Evolutionary conservation across 2,329 filamentous ascomycete genomes (phyloP).

Genomic region (Corynespora cassiicola): DNA sequence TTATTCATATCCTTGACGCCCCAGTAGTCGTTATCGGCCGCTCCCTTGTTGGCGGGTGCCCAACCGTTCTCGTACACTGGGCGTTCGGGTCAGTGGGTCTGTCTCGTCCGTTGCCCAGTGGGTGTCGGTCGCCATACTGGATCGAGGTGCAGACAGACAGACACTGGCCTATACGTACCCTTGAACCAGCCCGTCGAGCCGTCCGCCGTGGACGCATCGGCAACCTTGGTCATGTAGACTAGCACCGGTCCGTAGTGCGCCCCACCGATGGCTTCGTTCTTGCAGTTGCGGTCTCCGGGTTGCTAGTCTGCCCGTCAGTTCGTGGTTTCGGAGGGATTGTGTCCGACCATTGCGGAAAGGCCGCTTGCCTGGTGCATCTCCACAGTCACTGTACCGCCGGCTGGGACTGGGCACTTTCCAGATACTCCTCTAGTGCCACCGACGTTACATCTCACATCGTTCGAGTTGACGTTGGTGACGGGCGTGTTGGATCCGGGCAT

Average conservation of each 20-base stretch:
- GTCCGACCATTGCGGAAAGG: not conserved
- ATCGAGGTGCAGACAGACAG: too few species aligned
- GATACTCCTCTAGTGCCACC: conserved; percentile 20
- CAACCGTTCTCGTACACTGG: conserved; percentile 46
- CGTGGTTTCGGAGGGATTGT: not conserved
- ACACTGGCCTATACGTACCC: too few species aligned
- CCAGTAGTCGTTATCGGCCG: conserved; percentile 52
- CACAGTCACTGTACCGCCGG: conserved; percentile 30
- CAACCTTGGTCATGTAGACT: conserved; percentile 57
- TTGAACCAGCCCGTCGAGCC: conserved; percentile 63
- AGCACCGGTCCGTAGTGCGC: conserved; percentile 58
- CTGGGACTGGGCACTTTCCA: conserved; percentile 26
- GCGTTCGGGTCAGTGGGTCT: too few species aligned
- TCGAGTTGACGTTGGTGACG: conserved; percentile 59
- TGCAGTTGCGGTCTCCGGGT: conserved; percentile 60
- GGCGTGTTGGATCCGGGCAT: conserved; percentile 37
- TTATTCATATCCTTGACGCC: conserved; percentile 55
- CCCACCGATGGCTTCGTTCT: conserved; percentile 41
- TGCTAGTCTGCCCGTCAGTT: conserved; percentile 40
- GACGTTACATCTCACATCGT: conserved; percentile 57
- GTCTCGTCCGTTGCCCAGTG: too few species aligned
- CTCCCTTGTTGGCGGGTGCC: conserved; percentile 31
- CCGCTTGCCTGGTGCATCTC: conserved; percentile 31
- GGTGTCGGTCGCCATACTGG: too few species aligned
- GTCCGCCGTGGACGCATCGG: conserved; percentile 57